phyloP scores from a whole-genome alignment of 495 filamentous ascomycete species.

The Monascus purpureus region DNA sequence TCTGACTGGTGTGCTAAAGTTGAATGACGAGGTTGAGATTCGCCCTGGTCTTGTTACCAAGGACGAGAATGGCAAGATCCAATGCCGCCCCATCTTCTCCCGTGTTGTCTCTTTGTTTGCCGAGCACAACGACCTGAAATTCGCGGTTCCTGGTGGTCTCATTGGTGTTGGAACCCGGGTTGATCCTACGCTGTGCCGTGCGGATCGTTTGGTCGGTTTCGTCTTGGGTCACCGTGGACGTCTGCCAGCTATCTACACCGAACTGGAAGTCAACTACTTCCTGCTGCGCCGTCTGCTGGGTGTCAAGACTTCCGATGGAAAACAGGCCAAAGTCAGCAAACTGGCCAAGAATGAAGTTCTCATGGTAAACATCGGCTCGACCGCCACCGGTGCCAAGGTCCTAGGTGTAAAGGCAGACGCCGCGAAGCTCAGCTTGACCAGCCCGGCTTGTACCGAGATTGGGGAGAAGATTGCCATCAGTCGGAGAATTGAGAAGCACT shows the following conservation, averaged over 20 bases:
- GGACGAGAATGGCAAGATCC: conserved; percentile 83
- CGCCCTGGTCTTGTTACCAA: conserved; percentile 89
- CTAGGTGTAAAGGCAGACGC: conserved; percentile 93
- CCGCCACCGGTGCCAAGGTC: conserved; percentile 90
- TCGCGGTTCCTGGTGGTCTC: conserved; percentile 90
- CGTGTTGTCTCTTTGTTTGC: conserved; percentile 89
- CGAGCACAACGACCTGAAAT: conserved; percentile 94
- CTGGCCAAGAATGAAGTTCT: conserved; percentile 91
- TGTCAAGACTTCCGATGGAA: conserved; percentile 95
- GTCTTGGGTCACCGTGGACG: conserved; percentile 86
- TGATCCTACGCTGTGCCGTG: conserved; percentile 93
- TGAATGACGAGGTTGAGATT: conserved; percentile 97
- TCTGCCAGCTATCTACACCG: conserved; percentile 88
- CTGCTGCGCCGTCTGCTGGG: conserved; percentile 82
- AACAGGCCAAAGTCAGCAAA: conserved; percentile 98
- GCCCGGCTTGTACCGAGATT: conserved; percentile 81
- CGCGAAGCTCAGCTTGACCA: conserved; percentile 78
- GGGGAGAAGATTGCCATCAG: conserved; percentile 96
- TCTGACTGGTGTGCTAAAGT: conserved; percentile 84
- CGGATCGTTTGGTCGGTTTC: conserved; percentile 96
- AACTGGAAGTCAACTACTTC: conserved; percentile 99
- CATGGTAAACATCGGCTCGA: conserved; percentile 99
- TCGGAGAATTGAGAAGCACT: conserved; percentile 97
- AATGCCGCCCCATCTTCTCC: conserved; percentile 94
- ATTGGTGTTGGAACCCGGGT: conserved; percentile 96